Conservation (phyloP, 2,329 filamentous ascomycete genomes). For the Coleophoma eucalyptorum region DNA sequence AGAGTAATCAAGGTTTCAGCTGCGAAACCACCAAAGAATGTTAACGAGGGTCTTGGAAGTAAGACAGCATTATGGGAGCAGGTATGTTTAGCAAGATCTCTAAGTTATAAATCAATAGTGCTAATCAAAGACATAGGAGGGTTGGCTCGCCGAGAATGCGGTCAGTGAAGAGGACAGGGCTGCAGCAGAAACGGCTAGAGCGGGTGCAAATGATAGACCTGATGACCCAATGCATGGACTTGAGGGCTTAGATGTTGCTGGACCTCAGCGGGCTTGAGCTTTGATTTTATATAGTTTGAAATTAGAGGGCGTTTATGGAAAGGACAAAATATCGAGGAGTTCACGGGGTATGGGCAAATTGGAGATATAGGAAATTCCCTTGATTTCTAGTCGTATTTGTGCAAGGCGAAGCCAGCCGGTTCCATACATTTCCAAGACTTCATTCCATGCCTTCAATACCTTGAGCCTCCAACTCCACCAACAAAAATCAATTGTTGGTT, state of each 20-base stretch:
- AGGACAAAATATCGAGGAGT: neutral
- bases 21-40: slow-evolving; percentile 88
- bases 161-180: slow-evolving; percentile 75
- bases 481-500: neutral
- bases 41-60: slow-evolving; percentile 82
- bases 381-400: too few relatives aligned
- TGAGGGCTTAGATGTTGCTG: slow-evolving; percentile 89
- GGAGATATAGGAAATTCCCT: too few relatives aligned
- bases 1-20: slow-evolving; percentile 86
- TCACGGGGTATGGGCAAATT: too few relatives aligned
- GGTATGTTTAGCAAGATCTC: slow-evolving; percentile 47
- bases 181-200: slow-evolving; percentile 51
- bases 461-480: slow-evolving; percentile 1
- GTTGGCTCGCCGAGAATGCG: slow-evolving; percentile 85
- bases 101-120: slow-evolving; percentile 1
- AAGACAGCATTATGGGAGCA: slow-evolving; percentile 97
- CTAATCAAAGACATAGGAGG: slow-evolving; percentile 60
- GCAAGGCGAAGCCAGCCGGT: too few relatives aligned
- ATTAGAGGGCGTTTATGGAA: neutral
- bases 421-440: slow-evolving; percentile 13
- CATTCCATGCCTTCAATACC: neutral
- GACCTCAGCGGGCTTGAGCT: slow-evolving; percentile 71
- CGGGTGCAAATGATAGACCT: slow-evolving; percentile 47
- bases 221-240: slow-evolving; percentile 95
- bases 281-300: neutral